A percentile compares a stretch with the other conserved stretches of the same genome.
Evolutionary conservation across 306 rosid species (phyloP).

Genomic region (Begonia peltatifolia): DNA sequence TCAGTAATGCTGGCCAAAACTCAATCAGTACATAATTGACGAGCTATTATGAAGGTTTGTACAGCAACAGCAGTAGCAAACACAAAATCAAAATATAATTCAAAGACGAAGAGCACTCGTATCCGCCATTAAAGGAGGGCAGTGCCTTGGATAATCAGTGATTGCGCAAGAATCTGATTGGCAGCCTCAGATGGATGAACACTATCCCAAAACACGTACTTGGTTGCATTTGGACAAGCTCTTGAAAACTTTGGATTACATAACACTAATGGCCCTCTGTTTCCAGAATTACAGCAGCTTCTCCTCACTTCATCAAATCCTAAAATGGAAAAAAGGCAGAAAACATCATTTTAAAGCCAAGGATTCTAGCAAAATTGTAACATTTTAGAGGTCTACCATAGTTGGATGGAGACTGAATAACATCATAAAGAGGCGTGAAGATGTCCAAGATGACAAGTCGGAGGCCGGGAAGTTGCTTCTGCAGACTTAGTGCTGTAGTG

Average conservation of each 20-base stretch:
- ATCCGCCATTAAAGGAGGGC: conserved; percentile 29
- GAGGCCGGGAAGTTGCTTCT: conserved; percentile 65
- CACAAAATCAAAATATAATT: no score
- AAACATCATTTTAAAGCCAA: no score
- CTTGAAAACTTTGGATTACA: conserved; percentile 63
- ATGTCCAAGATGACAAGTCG: conserved; percentile 67
- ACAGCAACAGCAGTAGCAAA: no score
- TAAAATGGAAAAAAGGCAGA: background rate
- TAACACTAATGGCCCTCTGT: conserved; percentile 45
- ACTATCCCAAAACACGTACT: conserved; percentile 86
- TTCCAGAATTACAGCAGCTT: conserved; percentile 89
- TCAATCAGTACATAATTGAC: no score
- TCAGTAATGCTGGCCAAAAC: no score
- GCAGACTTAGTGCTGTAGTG: conserved; percentile 49
- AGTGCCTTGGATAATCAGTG: conserved; percentile 50
- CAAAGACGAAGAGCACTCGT: no score
- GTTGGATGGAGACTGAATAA: conserved; percentile 49
- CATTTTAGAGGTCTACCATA: conserved; percentile 24
- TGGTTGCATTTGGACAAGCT: conserved; percentile 79
- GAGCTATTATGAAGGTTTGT: no score
- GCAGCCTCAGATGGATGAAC: conserved; percentile 90
- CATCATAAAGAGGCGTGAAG: conserved; percentile 57
- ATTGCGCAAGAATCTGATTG: conserved; percentile 67
- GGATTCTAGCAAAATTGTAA: no score
- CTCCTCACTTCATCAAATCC: conserved; percentile 69